Evolutionary conservation across 1,284 basidiomycete genomes (phyloP).

Genomic region (Rhodotorula sp.): DNA sequence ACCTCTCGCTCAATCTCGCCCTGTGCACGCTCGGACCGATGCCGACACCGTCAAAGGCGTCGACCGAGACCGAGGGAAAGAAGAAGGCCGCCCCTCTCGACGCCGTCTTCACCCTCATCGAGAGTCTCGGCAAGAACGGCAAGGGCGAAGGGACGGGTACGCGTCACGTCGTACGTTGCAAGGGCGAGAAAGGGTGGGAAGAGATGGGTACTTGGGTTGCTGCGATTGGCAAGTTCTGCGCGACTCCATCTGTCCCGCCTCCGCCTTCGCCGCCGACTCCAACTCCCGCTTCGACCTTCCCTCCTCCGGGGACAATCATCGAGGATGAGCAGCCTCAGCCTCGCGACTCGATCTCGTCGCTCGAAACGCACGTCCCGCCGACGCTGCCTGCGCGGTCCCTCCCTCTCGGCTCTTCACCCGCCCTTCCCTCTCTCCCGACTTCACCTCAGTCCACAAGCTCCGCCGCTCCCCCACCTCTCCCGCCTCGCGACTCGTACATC

Average conservation of each 20-base stretch:
- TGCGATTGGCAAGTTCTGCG: slow-evolving; percentile 20
- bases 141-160: slow-evolving; percentile 20
- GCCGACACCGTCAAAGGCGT: neutral
- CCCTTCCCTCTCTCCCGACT: slow-evolving; percentile 7
- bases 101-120: slow-evolving; percentile 24
- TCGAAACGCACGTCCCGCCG: neutral
- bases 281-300: neutral
- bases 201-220: slow-evolving; percentile 27
- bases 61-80: neutral
- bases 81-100: slow-evolving; percentile 12
- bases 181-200: slow-evolving; percentile 21
- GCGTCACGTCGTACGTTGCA: slow-evolving; percentile 21
- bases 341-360: too few relatives aligned
- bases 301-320: neutral
- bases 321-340: too few relatives aligned
- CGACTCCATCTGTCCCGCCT: slow-evolving; percentile 5
- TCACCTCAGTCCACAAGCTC: neutral
- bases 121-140: neutral
- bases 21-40: slow-evolving; percentile 14
- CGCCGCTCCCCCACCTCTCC: neutral
- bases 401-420: neutral
- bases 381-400: neutral
- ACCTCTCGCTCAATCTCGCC: slow-evolving; percentile 24
- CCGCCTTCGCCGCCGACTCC: slow-evolving; percentile 6
- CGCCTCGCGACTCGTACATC: neutral